Conservation (phyloP, 176 grass and related monocot genomes). For the Miscanthus lutarioriparius region DNA sequence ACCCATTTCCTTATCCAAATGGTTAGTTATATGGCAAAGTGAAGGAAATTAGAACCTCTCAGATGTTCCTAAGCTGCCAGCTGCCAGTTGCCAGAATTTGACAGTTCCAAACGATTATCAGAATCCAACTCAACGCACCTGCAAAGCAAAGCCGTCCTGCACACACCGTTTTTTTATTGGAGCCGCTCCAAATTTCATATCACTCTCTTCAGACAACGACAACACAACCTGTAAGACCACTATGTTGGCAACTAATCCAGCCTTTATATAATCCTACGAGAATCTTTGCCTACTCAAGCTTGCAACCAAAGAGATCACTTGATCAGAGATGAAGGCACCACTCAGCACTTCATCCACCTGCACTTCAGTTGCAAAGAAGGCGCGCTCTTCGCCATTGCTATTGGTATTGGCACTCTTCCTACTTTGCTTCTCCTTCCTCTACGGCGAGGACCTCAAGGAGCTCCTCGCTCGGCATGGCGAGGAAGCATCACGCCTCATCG, state of each 20-base stretch:
- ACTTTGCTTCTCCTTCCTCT: conserved; percentile 60
- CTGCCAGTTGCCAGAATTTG: conserved; percentile 5
- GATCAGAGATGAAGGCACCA: conserved; percentile 47
- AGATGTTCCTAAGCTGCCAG: neutral
- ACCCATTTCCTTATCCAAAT: neutral
- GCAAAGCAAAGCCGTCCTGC: neutral
- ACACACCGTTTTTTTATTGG: conserved; percentile 11
- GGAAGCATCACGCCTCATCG: neutral
- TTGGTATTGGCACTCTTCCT: conserved; percentile 48
- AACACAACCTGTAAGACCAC: neutral
- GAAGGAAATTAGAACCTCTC: neutral
- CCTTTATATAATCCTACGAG: conserved; percentile 12
- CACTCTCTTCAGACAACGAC: conserved; percentile 9
- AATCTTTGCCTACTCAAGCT: neutral
- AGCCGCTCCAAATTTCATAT: neutral
- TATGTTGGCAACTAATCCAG: neutral
- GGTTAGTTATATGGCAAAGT: neutral
- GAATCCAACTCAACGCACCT: neutral
- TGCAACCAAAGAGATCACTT: neutral
- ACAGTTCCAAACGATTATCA: neutral
- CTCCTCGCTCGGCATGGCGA: conserved; percentile 28
- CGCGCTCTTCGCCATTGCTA: conserved; percentile 42
- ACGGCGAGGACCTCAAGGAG: conserved; percentile 54
- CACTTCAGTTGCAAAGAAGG: conserved; percentile 35
- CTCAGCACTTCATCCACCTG: neutral